Evolutionary conservation across 495 filamentous ascomycete species (phyloP), one percentile per base, ranked within the genome.

Genomic region (Penicillium desertorum): DNA sequence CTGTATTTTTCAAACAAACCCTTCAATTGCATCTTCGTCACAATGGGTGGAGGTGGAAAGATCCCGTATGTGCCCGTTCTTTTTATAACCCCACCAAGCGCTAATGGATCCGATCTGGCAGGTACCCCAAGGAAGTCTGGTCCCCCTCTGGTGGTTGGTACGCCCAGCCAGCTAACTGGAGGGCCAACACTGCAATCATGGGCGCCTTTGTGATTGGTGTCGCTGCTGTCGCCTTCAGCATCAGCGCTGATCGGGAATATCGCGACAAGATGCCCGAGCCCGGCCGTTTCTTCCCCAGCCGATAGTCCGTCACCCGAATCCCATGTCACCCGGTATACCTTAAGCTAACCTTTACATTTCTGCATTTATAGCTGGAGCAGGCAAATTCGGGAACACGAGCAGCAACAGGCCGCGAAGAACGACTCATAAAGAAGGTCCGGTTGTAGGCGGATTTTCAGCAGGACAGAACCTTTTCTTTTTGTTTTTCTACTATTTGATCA

Each of bases 91-190:
- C 29, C 23, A 23, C 22, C 55, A 43, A 36, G 52, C 58, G 45
- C 73, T 73, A 46, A 73, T 64, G 47, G 32, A 58, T 58, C 37
- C 19, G 49, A 47, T 46, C 52, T 34, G 60, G 29, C 66, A 98
- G 93, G 69, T 97, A 96, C 76, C 94, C 94, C 69, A 96, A 96
- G 80, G 92, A 98, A 80, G 89, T 98, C 79, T 98, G 94, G 94
- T 98, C 94, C 67, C 94, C 94, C 57, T 82, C 94, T 56, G 94
- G 94, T 79, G 94, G 94, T 67, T 98, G 95, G 94, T 98, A 98
- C 76, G 76, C 87, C 30, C 93, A 91, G 71, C 94, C 94, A 10
- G 78, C 79, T 61, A 98, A 98, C 81, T 98, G 95, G 95, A 95
- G 87, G 73, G 70, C 77, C 39, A 98, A 98, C 77, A 98, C 94